These are phyloP conservation scores for Dothistroma pini DNA, from an alignment of 2,329 filamentous ascomycete genomes.

Conservation along the genomic window DNA sequence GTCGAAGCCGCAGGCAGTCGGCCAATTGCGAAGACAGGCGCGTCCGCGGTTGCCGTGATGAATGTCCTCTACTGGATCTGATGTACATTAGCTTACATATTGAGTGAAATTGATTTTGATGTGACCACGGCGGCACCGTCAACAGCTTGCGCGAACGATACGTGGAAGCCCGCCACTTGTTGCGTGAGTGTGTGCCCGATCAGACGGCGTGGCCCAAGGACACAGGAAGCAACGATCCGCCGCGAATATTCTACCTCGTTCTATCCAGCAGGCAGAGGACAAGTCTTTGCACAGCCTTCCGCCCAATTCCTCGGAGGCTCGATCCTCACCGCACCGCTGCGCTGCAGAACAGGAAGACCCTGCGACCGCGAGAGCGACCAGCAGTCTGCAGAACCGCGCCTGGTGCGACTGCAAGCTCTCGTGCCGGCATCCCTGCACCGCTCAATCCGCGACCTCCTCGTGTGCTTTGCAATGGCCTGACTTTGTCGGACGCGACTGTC, in stretches of 20 bases:
- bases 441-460: neutral
- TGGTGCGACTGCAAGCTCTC: neutral
- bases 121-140: neutral
- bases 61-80: neutral
- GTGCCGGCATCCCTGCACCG: neutral
- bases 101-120: neutral
- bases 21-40: neutral
- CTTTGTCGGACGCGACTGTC: neutral
- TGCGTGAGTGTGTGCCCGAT: neutral
- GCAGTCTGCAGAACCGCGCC: neutral
- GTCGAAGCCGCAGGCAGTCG: neutral
- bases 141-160: neutral
- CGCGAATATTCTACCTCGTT: neutral
- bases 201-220: neutral
- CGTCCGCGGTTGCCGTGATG: neutral
- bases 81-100: conserved; percentile 1
- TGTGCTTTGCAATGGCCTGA: neutral
- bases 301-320: neutral
- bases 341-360: neutral
- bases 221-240: neutral
- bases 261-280: neutral
- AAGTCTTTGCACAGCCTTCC: conserved; percentile 1
- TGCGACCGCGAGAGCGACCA: neutral
- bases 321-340: neutral
- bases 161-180: neutral